A percentile compares a stretch with the other conserved stretches of the same genome.
Evolutionary conservation across 306 rosid genomes (phyloP).

Genomic region (Sicyos edulis): DNA sequence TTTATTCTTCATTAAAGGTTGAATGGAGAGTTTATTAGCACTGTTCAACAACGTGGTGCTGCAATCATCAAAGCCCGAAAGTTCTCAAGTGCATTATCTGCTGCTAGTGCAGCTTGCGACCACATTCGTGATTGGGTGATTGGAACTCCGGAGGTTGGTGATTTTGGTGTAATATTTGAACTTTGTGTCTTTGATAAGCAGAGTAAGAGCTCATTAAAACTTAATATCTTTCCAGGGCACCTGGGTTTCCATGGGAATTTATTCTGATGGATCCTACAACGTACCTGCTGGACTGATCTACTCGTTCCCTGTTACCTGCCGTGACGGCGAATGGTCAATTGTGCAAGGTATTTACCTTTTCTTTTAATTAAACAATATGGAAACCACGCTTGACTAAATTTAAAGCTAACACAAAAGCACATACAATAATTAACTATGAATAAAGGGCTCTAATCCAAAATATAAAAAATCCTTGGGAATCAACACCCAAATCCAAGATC

Average conservation of each 20-base stretch:
- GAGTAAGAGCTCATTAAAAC: constrained; percentile 1
- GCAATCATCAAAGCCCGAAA: constrained; percentile 94
- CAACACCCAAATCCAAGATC: no score
- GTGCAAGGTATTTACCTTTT: constrained; percentile 61
- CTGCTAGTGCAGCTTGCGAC: constrained; percentile 97
- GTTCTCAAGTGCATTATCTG: constrained; percentile 91
- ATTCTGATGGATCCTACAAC: constrained; percentile 93
- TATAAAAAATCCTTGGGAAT: not conserved
- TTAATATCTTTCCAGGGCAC: constrained; percentile 56
- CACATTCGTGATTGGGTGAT: constrained; percentile 98
- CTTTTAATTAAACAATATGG: no score
- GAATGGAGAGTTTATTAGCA: constrained; percentile 79
- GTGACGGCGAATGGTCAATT: constrained; percentile 81
- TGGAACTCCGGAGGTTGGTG: constrained; percentile 87
- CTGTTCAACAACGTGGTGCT: constrained; percentile 99
- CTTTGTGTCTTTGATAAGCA: not conserved
- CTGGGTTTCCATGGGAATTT: constrained; percentile 97
- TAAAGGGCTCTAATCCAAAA: not conserved
- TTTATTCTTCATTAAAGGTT: constrained; percentile 42
- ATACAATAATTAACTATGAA: not conserved
- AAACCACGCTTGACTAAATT: not conserved
- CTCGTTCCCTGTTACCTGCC: constrained; percentile 84
- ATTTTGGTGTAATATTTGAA: not conserved
- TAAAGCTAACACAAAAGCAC: not conserved
- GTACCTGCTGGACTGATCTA: constrained; percentile 93